Evolutionary conservation across 2,329 filamentous ascomycete genomes (phyloP).

Genomic region (Pestalotiopsis sp.): DNA sequence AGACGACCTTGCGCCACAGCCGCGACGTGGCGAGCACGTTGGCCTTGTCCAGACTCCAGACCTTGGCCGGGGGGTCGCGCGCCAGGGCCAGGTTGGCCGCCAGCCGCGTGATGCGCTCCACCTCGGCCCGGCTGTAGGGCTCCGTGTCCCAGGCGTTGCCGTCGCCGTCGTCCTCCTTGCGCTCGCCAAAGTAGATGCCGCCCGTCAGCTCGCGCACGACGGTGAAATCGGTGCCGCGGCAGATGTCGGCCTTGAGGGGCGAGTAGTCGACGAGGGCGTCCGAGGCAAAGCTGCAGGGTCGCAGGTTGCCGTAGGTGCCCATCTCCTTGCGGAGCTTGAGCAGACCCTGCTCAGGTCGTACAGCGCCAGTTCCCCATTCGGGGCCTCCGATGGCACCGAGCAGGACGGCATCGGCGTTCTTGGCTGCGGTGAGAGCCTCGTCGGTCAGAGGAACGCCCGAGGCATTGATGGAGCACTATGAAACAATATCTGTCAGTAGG

Average conservation of each 20-base stretch:
- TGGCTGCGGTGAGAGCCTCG: conserved; percentile 79
- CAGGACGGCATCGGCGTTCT: conserved; percentile 85
- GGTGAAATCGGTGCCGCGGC: conserved; percentile 86
- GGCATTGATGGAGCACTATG: conserved; percentile 84
- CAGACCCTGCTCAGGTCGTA: conserved; percentile 91
- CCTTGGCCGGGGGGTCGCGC: conserved; percentile 73
- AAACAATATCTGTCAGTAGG: not conserved
- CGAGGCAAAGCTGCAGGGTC: conserved; percentile 94
- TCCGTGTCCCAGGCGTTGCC: conserved; percentile 82
- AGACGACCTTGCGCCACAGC: conserved; percentile 86
- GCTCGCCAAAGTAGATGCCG: conserved; percentile 93
- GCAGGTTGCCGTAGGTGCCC: conserved; percentile 90
- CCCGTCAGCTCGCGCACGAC: conserved; percentile 91
- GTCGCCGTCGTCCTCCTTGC: conserved; percentile 77
- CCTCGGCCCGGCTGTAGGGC: conserved; percentile 81
- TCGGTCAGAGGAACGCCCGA: conserved; percentile 80
- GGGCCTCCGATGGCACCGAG: conserved; percentile 96
- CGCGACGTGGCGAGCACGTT: conserved; percentile 91
- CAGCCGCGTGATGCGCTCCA: conserved; percentile 84
- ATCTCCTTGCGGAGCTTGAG: conserved; percentile 92
- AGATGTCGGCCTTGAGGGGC: conserved; percentile 84
- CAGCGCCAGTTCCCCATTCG: conserved; percentile 87
- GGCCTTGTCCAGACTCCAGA: conserved; percentile 92
- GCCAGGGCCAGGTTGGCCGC: conserved; percentile 81
- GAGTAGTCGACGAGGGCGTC: conserved; percentile 82